Percentiles rank a stretch among this genome's conserved stretches.
These are phyloP conservation scores for Vitis riparia DNA, from an alignment of 164 flowering plant species.

Conservation along the genomic window DNA sequence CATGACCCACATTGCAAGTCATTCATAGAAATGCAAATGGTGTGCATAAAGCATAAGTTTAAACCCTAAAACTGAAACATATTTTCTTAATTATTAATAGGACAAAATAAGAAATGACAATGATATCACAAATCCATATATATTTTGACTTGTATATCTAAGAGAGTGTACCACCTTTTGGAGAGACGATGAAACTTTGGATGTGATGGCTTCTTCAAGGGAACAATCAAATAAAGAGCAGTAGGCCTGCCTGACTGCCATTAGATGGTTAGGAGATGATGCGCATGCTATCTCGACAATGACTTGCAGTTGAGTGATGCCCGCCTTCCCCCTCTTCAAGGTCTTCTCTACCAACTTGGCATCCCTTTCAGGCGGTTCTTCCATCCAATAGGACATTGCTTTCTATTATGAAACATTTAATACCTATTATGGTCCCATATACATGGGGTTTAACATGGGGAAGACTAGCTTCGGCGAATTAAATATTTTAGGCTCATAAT, in stretches of 20 bases:
- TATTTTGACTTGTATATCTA: too few relatives aligned
- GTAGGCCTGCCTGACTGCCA: slow-evolving; percentile 68
- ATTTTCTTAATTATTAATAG: too few relatives aligned
- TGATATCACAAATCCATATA: too few relatives aligned
- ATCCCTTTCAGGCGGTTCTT: slow-evolving; percentile 72
- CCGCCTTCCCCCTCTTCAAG: slow-evolving; percentile 27
- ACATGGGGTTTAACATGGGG: too few relatives aligned
- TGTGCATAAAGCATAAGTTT: too few relatives aligned
- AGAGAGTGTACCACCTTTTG: slow-evolving; percentile 35
- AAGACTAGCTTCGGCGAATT: too few relatives aligned
- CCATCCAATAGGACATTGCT: slow-evolving; percentile 65
- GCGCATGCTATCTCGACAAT: slow-evolving; percentile 45
- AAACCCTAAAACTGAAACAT: too few relatives aligned
- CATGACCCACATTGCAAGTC: neutral
- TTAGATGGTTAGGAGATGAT: slow-evolving; percentile 64
- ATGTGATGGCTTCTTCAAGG: slow-evolving; percentile 66
- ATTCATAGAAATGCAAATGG: too few relatives aligned
- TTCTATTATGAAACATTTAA: slow-evolving; percentile 34
- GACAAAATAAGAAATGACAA: too few relatives aligned
- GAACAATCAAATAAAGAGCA: slow-evolving; percentile 55
- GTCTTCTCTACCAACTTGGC: slow-evolving; percentile 62
- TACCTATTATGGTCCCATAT: too few relatives aligned
- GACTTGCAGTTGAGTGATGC: too few relatives aligned
- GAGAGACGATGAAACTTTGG: slow-evolving; percentile 33
- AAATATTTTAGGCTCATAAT: too few relatives aligned